Evolutionary conservation across 2,329 filamentous ascomycete genomes (phyloP).

Genomic region (Venturia pyrina): DNA sequence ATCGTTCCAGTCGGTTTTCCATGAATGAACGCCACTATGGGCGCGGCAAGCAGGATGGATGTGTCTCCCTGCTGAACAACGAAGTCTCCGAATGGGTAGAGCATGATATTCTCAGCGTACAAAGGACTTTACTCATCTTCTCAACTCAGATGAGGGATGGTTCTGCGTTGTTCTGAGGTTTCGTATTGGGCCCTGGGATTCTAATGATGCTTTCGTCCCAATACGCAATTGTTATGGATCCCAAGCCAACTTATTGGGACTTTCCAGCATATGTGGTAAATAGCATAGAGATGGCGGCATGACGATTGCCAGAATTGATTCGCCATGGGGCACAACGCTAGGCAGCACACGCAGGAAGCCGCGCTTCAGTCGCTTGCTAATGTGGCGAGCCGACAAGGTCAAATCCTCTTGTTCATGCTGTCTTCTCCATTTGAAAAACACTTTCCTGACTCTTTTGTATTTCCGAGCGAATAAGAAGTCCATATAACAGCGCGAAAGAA

Average conservation of each 20-base stretch:
- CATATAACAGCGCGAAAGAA: neutral
- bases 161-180: neutral
- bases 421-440: neutral
- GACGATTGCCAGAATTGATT: neutral
- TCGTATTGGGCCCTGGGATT: neutral
- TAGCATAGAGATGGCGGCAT: neutral
- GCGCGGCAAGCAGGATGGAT: neutral
- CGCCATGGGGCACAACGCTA: neutral
- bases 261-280: neutral
- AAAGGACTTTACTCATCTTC: neutral
- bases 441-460: neutral
- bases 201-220: neutral
- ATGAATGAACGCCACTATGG: neutral
- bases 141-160: neutral
- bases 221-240: neutral
- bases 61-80: neutral
- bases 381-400: neutral
- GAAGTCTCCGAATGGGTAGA: neutral
- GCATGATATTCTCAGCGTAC: neutral
- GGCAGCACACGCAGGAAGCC: neutral
- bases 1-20: neutral
- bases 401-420: neutral
- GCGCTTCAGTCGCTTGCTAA: neutral
- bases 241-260: neutral
- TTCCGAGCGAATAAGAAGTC: neutral